These are phyloP conservation scores for Rhizophlyctis rosea DNA, from an alignment of 192 early-diverging fungal species.

Conservation along the genomic window DNA sequence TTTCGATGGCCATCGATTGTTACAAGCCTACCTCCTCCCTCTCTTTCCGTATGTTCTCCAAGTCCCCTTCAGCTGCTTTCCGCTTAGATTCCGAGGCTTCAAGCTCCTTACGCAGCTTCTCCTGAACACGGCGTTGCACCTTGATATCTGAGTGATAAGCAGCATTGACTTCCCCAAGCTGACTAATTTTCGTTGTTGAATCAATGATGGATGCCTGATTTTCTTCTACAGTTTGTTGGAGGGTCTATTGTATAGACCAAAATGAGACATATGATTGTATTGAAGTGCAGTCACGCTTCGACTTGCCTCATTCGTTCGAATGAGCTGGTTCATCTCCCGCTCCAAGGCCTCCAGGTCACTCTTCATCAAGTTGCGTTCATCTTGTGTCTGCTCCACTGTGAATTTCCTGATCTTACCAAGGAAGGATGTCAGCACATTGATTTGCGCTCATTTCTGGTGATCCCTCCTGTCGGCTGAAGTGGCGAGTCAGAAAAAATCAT, in stretches of 20 bases:
- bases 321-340: too few relatives aligned
- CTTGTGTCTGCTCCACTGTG: background rate
- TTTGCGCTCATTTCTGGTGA: background rate
- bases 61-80: constrained; percentile 28
- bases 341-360: too few relatives aligned
- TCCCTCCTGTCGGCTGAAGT: background rate
- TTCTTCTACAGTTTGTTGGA: too few relatives aligned
- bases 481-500: background rate
- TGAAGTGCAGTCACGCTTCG: too few relatives aligned
- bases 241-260: too few relatives aligned
- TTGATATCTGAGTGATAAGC: constrained; percentile 48
- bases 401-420: background rate
- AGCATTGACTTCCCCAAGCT: constrained; percentile 43
- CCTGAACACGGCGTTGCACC: constrained; percentile 45
- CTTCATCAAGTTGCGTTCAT: background rate
- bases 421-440: background rate
- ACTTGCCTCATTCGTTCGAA: too few relatives aligned
- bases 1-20: background rate
- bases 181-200: constrained; percentile 24
- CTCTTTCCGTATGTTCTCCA: constrained; percentile 34
- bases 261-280: too few relatives aligned
- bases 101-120: constrained; percentile 47
- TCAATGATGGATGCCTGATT: too few relatives aligned
- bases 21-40: constrained; percentile 29
- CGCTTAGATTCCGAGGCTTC: constrained; percentile 22